Evolutionary conservation across 139 green algal species (phyloP).

Genomic region (Auxenochlorella pyrenoidosa): DNA sequence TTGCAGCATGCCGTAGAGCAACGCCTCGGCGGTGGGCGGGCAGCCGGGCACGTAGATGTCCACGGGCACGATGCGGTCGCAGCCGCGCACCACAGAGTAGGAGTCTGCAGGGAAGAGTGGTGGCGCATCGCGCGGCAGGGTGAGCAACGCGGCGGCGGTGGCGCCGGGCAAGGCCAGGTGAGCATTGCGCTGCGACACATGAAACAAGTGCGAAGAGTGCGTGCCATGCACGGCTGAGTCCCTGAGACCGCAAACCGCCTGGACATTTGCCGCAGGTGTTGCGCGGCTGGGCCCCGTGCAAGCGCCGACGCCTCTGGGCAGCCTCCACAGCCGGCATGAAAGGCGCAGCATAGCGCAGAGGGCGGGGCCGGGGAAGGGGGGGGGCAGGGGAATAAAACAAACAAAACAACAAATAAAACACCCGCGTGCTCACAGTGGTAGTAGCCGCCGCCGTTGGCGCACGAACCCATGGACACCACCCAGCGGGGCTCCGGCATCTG

Average conservation of each 20-base stretch:
- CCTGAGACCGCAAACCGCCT: too few species aligned
- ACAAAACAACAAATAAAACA: too few species aligned
- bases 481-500: conserved; percentile 97
- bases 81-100: conserved; percentile 95
- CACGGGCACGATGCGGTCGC: conserved; percentile 96
- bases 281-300: too few species aligned
- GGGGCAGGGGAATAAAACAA: too few species aligned
- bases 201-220: too few species aligned
- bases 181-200: neutral
- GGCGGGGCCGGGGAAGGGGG: neutral
- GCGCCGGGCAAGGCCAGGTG: too few species aligned
- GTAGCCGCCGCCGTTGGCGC: conserved; percentile 97
- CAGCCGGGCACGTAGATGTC: conserved; percentile 96
- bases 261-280: too few species aligned
- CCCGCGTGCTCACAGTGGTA: conserved; percentile 83
- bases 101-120: conserved; percentile 71
- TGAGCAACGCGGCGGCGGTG: conserved; percentile 23
- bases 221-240: too few species aligned
- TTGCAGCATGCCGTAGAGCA: conserved; percentile 96
- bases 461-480: conserved; percentile 97
- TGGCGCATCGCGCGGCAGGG: neutral
- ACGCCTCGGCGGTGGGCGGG: conserved; percentile 94
- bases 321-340: neutral
- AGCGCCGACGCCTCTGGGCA: neutral
- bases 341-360: neutral